Evolutionary conservation across 2,329 filamentous ascomycete species (phyloP).

Genomic region (Podosphaera fusca): DNA sequence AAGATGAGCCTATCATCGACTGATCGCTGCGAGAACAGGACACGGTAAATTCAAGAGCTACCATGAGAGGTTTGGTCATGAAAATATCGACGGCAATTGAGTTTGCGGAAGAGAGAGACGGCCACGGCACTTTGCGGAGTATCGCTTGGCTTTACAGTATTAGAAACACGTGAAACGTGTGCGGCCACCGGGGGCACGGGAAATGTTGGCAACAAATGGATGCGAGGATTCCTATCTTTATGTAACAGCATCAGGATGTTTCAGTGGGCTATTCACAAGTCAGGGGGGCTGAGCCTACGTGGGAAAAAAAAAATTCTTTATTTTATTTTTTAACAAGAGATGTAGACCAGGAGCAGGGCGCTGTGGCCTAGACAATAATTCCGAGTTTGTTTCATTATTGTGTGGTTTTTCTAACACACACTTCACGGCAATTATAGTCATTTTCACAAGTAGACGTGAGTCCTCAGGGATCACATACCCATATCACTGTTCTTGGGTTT

Average conservation of each 20-base stretch:
- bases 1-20: slow-evolving; percentile 16
- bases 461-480: too few species aligned
- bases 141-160: background rate
- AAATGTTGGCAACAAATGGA: background rate
- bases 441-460: too few species aligned
- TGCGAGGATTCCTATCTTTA: background rate
- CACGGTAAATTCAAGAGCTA: background rate
- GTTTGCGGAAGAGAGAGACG: background rate
- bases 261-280: background rate
- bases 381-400: too few species aligned
- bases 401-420: too few species aligned
- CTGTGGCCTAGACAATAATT: too few species aligned
- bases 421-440: too few species aligned
- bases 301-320: too few species aligned
- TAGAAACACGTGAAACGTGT: background rate
- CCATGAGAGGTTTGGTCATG: background rate
- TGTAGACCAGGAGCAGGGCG: too few species aligned
- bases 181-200: background rate
- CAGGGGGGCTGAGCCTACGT: too few species aligned
- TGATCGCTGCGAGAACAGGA: background rate
- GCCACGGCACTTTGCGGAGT: background rate
- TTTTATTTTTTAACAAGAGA: too few species aligned
- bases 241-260: background rate
- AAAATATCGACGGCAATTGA: background rate
- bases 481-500: too few species aligned